Conservation (phyloP, 2,329 filamentous ascomycete species). For the Colletotrichum salicis region DNA sequence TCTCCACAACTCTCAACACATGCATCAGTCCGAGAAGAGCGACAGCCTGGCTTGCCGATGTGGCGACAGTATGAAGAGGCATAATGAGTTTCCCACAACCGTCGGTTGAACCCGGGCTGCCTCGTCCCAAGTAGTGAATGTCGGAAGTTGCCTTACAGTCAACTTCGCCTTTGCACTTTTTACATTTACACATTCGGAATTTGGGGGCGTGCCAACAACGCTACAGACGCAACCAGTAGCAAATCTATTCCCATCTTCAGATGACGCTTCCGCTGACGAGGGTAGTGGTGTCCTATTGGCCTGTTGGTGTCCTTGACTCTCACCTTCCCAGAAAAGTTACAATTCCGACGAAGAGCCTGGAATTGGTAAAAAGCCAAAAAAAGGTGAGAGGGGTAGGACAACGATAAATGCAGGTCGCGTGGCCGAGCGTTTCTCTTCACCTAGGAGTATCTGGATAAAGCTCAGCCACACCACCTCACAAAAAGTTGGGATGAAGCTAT, state of each 20-base stretch:
- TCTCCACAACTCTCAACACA: too few species aligned
- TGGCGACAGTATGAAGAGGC: not conserved
- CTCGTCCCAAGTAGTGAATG: not conserved
- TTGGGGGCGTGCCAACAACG: not conserved
- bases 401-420: slow-evolving; percentile 10
- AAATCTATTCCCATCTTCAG: not conserved
- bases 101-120: not conserved
- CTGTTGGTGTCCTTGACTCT: not conserved
- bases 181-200: not conserved
- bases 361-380: not conserved
- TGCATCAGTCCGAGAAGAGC: not conserved
- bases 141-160: not conserved
- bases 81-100: not conserved
- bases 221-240: not conserved
- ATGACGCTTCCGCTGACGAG: too few species aligned
- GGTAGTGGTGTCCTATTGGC: not conserved
- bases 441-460: slow-evolving; percentile 21
- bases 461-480: slow-evolving; percentile 28
- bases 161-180: not conserved
- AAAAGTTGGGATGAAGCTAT: slow-evolving; percentile 35
- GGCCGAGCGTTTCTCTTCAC: slow-evolving; percentile 17
- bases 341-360: not conserved
- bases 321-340: not conserved
- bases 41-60: not conserved
- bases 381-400: not conserved